These are phyloP conservation scores for Aquilaria yunnanensis DNA, from an alignment of 345 rosid species.

Conservation along the genomic window DNA sequence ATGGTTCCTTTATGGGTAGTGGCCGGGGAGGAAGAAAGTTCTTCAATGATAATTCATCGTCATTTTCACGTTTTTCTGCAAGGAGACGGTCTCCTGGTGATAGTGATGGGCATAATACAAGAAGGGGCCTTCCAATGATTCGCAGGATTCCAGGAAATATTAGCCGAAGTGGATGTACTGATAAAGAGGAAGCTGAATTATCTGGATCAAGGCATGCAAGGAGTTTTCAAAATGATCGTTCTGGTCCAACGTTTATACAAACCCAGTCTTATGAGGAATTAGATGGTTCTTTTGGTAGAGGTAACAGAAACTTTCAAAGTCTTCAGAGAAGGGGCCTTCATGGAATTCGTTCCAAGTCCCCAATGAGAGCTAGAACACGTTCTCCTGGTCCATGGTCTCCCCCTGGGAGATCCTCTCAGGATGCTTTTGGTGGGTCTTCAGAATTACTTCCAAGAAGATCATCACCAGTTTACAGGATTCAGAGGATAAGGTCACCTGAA, in stretches of 20 bases:
- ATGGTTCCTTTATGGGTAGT: slow-evolving; percentile 41
- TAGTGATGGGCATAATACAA: slow-evolving; percentile 37
- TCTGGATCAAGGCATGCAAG: slow-evolving; percentile 58
- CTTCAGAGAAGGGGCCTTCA: slow-evolving; percentile 41
- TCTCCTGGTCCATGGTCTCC: slow-evolving; percentile 70
- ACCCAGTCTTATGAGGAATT: slow-evolving; percentile 46
- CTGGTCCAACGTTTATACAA: slow-evolving; percentile 40
- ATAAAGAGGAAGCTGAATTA: slow-evolving; percentile 51
- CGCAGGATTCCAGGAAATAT: slow-evolving; percentile 49
- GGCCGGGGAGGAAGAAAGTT: slow-evolving; percentile 59
- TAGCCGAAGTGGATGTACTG: slow-evolving; percentile 33
- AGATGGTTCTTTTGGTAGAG: slow-evolving; percentile 45
- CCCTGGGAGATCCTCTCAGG: slow-evolving; percentile 67
- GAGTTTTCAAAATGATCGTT: slow-evolving; percentile 36
- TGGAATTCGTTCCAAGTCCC: slow-evolving; percentile 61
- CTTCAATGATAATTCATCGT: slow-evolving; percentile 30
- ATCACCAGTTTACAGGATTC: slow-evolving; percentile 57
- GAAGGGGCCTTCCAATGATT: slow-evolving; percentile 36
- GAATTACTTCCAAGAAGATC: slow-evolving; percentile 58
- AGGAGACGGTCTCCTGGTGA: slow-evolving; percentile 50
- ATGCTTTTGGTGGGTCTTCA: slow-evolving; percentile 51
- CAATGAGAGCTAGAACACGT: slow-evolving; percentile 47
- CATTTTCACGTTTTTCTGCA: slow-evolving; percentile 32
- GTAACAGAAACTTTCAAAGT: slow-evolving; percentile 46
- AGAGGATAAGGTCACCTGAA: slow-evolving; percentile 58